These are phyloP conservation scores for Protomyces inundatus DNA, from an alignment of 1,139 yeast species.

Conservation along the genomic window DNA sequence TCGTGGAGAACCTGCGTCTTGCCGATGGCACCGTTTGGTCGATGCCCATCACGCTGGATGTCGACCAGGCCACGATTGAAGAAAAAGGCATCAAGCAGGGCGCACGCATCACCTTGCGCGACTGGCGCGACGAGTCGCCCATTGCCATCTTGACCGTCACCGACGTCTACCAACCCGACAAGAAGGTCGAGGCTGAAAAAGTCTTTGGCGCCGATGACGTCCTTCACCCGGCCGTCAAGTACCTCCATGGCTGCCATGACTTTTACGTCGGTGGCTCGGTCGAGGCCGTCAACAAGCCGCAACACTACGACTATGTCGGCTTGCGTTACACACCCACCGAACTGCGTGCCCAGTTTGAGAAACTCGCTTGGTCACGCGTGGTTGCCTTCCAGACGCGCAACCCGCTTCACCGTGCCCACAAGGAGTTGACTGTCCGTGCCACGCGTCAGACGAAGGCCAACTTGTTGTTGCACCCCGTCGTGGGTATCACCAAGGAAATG, in stretches of 20 bases:
- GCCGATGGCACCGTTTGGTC: slow-evolving; percentile 80
- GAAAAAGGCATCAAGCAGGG: slow-evolving; percentile 46
- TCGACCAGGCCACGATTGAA: slow-evolving; percentile 51
- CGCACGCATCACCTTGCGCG: slow-evolving; percentile 66
- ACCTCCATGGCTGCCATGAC: slow-evolving; percentile 67
- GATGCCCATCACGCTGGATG: slow-evolving; percentile 87
- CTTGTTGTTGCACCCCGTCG: slow-evolving; percentile 91
- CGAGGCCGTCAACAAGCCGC: slow-evolving; percentile 77
- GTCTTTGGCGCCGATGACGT: slow-evolving; percentile 90
- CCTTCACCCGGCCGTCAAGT: slow-evolving; percentile 88
- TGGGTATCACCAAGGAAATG: slow-evolving; percentile 94
- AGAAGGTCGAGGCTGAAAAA: slow-evolving; percentile 67
- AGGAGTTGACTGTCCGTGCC: slow-evolving; percentile 92
- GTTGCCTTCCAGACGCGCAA: slow-evolving; percentile 98
- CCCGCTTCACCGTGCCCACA: slow-evolving; percentile 98
- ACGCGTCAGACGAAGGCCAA: slow-evolving; percentile 75
- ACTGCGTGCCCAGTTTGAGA: slow-evolving; percentile 72
- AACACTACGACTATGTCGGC: slow-evolving; percentile 84
- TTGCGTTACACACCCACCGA: slow-evolving; percentile 87
- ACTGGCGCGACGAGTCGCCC: slow-evolving; percentile 74
- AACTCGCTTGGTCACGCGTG: slow-evolving; percentile 80
- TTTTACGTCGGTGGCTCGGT: slow-evolving; percentile 81
- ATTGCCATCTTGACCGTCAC: slow-evolving; percentile 68
- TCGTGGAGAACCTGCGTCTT: slow-evolving; percentile 70
- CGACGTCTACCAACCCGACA: slow-evolving; percentile 78